These are phyloP conservation scores for Xylaria sp. DNA, from an alignment of 2,329 filamentous ascomycete genomes.

Conservation along the genomic window DNA sequence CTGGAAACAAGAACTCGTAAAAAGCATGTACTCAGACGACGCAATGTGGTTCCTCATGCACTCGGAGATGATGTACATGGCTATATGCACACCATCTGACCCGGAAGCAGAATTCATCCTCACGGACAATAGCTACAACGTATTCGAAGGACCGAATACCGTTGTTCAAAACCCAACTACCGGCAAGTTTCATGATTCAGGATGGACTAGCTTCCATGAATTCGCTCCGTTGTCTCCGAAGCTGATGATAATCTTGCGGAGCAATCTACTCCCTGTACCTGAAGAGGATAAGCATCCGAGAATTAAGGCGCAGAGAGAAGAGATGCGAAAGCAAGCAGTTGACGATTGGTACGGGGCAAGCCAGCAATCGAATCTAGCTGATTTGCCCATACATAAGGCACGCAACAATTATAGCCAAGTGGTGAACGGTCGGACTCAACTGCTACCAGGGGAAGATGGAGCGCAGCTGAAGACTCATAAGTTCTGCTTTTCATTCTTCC, in stretches of 20 bases:
- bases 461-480: constrained; percentile 35
- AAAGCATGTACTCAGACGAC: constrained; percentile 42
- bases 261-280: constrained; percentile 35
- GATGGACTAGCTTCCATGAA: constrained; percentile 43
- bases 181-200: constrained; percentile 17
- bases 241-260: constrained; percentile 46
- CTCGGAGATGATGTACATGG: constrained; percentile 44
- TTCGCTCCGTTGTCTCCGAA: constrained; percentile 47
- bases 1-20: constrained; percentile 41
- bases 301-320: constrained; percentile 28
- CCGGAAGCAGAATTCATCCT: constrained; percentile 34
- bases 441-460: constrained; percentile 31
- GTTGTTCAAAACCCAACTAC: constrained; percentile 32
- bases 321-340: constrained; percentile 15
- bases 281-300: constrained; percentile 39
- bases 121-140: constrained; percentile 38
- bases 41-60: constrained; percentile 44
- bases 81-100: constrained; percentile 45
- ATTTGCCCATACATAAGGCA: constrained; percentile 47
- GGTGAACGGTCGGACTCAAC: constrained; percentile 38
- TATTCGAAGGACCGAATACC: constrained; percentile 46
- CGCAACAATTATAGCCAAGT: constrained; percentile 44
- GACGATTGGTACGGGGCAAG: constrained; percentile 28
- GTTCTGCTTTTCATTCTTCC: constrained; percentile 49
- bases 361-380: constrained; percentile 39